Conservation (phyloP, 140 eudicot genomes). For the Anethum foeniculum region DNA sequence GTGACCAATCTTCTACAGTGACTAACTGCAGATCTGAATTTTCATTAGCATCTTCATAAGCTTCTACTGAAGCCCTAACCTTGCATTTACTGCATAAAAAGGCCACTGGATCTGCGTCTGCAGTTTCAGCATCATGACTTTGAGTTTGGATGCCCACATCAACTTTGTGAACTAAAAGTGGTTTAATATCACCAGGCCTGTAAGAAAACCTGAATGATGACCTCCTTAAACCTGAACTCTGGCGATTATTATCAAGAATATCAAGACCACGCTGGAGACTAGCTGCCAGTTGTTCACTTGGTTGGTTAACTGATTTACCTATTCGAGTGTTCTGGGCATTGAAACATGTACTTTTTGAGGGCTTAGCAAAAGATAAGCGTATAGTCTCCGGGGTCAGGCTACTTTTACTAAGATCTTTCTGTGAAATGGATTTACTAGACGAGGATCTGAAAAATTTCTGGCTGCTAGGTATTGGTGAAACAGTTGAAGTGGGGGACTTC, state of each 20-base stretch:
- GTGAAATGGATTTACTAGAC: conserved; percentile 53
- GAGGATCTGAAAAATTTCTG: conserved; percentile 71
- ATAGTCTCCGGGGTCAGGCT: conserved; percentile 19
- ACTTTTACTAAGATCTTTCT: conserved; percentile 30
- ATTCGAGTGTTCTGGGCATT: conserved; percentile 24
- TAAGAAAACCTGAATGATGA: conserved; percentile 62
- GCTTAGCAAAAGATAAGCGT: conserved; percentile 30
- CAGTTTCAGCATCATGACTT: conserved; percentile 27
- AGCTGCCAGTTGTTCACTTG: conserved; percentile 63
- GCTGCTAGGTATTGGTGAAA: conserved; percentile 69
- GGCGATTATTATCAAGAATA: conserved; percentile 42
- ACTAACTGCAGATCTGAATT: conserved; percentile 54
- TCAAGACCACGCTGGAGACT: conserved; percentile 85
- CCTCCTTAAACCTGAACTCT: conserved; percentile 41
- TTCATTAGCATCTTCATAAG: conserved; percentile 28
- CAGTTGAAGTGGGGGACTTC: conserved; percentile 64
- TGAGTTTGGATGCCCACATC: conserved; percentile 71
- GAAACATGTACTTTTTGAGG: conserved; percentile 31
- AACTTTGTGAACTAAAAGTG: conserved; percentile 40
- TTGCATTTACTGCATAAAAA: conserved; percentile 63
- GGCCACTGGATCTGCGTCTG: conserved; percentile 22
- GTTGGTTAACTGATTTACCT: conserved; percentile 25
- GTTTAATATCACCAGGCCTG: conserved; percentile 48
- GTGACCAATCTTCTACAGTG: conserved; percentile 34
- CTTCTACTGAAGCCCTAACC: conserved; percentile 27